phyloP scores from a whole-genome alignment of 441 rosid species.

The Erysimum pusillum region DNA sequence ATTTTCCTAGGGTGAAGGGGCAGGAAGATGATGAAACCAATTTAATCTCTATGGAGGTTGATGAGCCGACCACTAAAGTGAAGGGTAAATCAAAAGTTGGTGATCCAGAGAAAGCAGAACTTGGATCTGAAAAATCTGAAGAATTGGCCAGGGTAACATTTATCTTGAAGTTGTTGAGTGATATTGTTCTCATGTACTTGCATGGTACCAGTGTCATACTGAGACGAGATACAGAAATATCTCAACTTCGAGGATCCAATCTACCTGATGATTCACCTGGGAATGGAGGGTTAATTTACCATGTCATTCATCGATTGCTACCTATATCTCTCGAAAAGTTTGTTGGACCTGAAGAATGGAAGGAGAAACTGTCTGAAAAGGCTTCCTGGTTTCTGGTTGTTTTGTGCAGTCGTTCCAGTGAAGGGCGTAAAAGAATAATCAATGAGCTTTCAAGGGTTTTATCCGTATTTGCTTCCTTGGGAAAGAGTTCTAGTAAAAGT shows the following conservation, averaged over 20 bases:
- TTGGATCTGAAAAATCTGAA: constrained; percentile 87
- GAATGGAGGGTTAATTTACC: constrained; percentile 77
- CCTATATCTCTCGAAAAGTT: constrained; percentile 77
- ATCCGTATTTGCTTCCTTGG: constrained; percentile 72
- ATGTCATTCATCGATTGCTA: constrained; percentile 84
- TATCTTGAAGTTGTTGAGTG: constrained; percentile 90
- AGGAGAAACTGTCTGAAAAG: constrained; percentile 88
- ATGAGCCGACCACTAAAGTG: constrained; percentile 77
- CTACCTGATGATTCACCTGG: constrained; percentile 61
- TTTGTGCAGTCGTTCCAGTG: constrained; percentile 89
- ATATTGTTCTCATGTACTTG: constrained; percentile 86
- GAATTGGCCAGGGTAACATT: constrained; percentile 91
- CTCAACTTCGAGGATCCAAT: constrained; percentile 76
- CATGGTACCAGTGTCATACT: constrained; percentile 91
- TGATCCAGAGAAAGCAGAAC: constrained; percentile 66
- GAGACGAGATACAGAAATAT: constrained; percentile 85
- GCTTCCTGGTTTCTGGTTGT: constrained; percentile 95
- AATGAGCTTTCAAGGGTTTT: constrained; percentile 88
- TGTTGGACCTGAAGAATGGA: constrained; percentile 91
- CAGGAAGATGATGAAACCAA: constrained; percentile 62
- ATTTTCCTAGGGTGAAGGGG: constrained; percentile 63
- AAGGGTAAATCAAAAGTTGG: constrained; percentile 96
- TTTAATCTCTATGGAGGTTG: constrained; percentile 80
- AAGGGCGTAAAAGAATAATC: constrained; percentile 89
- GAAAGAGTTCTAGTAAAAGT: constrained; percentile 67